Evolutionary conservation across 768 basidiomycete genomes (phyloP).

Genomic region (Collybiopsis luxurians): DNA sequence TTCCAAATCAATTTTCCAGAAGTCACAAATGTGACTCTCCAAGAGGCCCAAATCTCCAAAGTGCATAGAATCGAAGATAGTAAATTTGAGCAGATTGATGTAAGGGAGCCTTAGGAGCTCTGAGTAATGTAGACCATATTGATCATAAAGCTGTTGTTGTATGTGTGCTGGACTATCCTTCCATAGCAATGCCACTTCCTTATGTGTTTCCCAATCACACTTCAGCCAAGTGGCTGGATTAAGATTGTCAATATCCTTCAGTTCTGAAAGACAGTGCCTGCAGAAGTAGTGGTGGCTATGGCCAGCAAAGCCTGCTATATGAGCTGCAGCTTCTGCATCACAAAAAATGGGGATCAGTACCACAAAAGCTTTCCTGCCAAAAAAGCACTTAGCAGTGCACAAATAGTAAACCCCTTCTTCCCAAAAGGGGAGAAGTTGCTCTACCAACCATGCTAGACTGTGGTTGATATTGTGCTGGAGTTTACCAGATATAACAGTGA

Average conservation of each 20-base stretch:
- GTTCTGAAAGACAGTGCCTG: not conserved
- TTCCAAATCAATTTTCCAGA: constrained; percentile 16
- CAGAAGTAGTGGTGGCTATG: not conserved
- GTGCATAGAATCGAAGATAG: constrained; percentile 37
- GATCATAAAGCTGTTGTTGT: constrained; percentile 11
- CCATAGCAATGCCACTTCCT: constrained; percentile 15
- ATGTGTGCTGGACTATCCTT: constrained; percentile 10
- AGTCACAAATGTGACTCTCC: constrained; percentile 20
- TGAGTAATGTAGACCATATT: constrained; percentile 26
- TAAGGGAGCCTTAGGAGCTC: constrained; percentile 31
- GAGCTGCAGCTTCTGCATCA: constrained; percentile 28
- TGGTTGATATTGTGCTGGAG: constrained; percentile 34
- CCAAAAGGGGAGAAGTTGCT: constrained; percentile 34
- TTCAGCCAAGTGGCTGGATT: constrained; percentile 13
- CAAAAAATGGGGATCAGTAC: constrained; percentile 32
- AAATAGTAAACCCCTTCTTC: too few species aligned
- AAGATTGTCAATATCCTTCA: constrained; percentile 15
- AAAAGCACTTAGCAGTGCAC: constrained; percentile 14
- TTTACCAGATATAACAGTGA: constrained; percentile 40
- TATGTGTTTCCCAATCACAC: constrained; percentile 10
- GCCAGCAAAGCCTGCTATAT: constrained; percentile 20
- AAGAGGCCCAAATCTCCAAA: constrained; percentile 28
- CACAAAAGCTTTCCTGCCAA: constrained; percentile 24
- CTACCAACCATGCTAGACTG: constrained; percentile 28
- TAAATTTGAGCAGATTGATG: constrained; percentile 27